Evolutionary conservation across 495 filamentous ascomycete species (phyloP).

Genomic region (Niebla homalea): DNA sequence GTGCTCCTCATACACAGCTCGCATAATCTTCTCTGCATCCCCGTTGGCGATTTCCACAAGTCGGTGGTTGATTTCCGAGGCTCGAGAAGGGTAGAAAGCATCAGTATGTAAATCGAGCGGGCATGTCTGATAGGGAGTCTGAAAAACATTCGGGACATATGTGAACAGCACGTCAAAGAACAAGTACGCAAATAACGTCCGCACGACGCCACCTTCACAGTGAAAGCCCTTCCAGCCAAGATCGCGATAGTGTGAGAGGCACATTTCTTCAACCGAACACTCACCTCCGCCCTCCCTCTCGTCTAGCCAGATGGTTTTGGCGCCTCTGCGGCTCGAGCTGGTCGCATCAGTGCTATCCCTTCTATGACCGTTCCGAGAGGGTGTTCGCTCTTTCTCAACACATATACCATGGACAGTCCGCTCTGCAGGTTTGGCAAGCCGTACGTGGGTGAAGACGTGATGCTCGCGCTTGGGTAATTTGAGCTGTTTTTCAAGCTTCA

Average conservation of each 20-base stretch:
- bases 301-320: slow-evolving; percentile 82
- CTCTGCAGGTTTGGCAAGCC: slow-evolving; percentile 59
- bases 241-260: slow-evolving; percentile 67
- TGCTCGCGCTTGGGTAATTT: slow-evolving; percentile 76
- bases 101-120: slow-evolving; percentile 89
- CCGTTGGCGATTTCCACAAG: slow-evolving; percentile 74
- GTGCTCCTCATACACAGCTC: slow-evolving; percentile 50
- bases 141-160: slow-evolving; percentile 92
- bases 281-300: slow-evolving; percentile 51
- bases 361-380: slow-evolving; percentile 11
- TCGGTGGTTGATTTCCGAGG: slow-evolving; percentile 79
- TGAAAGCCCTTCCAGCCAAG: slow-evolving; percentile 93
- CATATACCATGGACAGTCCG: slow-evolving; percentile 64
- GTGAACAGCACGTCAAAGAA: slow-evolving; percentile 91
- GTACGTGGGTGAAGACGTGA: slow-evolving; percentile 84
- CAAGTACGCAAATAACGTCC: slow-evolving; percentile 72
- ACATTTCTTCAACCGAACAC: slow-evolving; percentile 85
- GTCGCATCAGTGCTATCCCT: slow-evolving; percentile 20
- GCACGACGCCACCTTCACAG: slow-evolving; percentile 75
- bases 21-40: slow-evolving; percentile 51
- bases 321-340: slow-evolving; percentile 31
- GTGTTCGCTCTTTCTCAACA: slow-evolving; percentile 43
- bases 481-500: slow-evolving; percentile 74
- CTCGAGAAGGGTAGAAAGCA: slow-evolving; percentile 74
- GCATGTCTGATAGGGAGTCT: slow-evolving; percentile 86